These are phyloP conservation scores for Thielaviopsis ethacetica DNA, from an alignment of 2,329 filamentous ascomycete genomes.

Conservation along the genomic window DNA sequence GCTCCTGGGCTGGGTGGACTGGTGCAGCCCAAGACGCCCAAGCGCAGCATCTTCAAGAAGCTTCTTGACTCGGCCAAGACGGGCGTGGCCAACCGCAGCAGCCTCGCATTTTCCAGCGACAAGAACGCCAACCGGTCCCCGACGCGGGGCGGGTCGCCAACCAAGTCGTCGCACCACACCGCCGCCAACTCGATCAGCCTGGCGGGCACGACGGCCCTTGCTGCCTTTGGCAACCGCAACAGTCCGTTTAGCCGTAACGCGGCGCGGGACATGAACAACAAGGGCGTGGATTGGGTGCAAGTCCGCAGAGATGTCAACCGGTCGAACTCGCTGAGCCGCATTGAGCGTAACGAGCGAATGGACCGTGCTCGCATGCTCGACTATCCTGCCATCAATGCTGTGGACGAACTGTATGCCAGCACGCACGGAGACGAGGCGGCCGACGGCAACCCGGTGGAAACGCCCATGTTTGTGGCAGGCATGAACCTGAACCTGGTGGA, in stretches of 20 bases:
- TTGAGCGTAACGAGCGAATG: constrained; percentile 67
- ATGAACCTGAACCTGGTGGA: constrained; percentile 79
- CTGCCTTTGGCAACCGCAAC: constrained; percentile 18
- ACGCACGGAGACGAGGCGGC: constrained; percentile 81
- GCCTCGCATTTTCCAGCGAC: constrained; percentile 47
- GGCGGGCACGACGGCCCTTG: constrained; percentile 14
- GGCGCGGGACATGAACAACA: constrained; percentile 48
- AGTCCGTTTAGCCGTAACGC: constrained; percentile 28
- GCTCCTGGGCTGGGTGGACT: constrained; percentile 63
- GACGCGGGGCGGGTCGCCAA: constrained; percentile 22
- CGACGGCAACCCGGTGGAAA: constrained; percentile 66
- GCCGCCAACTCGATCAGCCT: constrained; percentile 26
- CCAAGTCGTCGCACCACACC: constrained; percentile 11
- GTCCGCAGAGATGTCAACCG: constrained; percentile 90
- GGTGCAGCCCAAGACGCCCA: constrained; percentile 57
- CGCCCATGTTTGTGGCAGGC: constrained; percentile 64
- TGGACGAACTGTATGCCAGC: constrained; percentile 73
- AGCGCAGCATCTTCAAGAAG: constrained; percentile 86
- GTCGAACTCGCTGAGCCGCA: constrained; percentile 80
- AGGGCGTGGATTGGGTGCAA: constrained; percentile 81
- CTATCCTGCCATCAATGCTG: constrained; percentile 69
- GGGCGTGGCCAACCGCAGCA: constrained; percentile 75
- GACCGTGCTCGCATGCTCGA: constrained; percentile 94
- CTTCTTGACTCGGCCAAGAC: constrained; percentile 91
- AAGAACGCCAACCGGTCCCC: constrained; percentile 12